Percentiles rank a stretch among this genome's conserved stretches.
phyloP scores from a whole-genome alignment of 192 early-diverging fungal species.

The Coemansia sp. region DNA sequence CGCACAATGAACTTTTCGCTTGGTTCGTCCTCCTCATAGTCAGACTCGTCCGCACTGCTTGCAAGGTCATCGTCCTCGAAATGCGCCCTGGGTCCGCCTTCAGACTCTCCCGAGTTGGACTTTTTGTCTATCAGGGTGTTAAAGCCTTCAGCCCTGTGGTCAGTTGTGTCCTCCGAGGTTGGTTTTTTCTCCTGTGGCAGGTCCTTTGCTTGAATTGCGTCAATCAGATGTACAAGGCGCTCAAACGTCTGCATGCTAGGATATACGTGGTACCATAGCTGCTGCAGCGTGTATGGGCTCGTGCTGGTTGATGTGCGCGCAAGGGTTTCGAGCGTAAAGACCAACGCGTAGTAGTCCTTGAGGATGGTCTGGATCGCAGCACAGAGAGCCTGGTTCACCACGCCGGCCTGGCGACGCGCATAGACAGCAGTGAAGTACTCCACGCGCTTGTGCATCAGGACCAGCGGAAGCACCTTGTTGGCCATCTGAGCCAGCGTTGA shows the following conservation, averaged over 20 bases:
- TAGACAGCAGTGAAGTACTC: constrained; percentile 76
- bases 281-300: constrained; percentile 80
- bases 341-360: constrained; percentile 80
- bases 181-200: constrained; percentile 25
- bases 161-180: not conserved
- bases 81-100: constrained; percentile 6
- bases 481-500: constrained; percentile 66
- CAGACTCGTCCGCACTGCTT: constrained; percentile 16
- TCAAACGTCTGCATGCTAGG: constrained; percentile 67
- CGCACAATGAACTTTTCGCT: constrained; percentile 59
- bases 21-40: constrained; percentile 20
- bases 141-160: constrained; percentile 21
- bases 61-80: not conserved
- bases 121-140: constrained; percentile 24
- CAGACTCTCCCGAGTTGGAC: constrained; percentile 20
- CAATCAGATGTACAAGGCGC: constrained; percentile 56
- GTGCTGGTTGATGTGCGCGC: constrained; percentile 58
- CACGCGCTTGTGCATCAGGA: constrained; percentile 71
- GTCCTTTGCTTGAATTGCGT: constrained; percentile 49
- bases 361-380: constrained; percentile 74
- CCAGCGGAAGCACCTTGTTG: constrained; percentile 75
- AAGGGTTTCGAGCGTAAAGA: constrained; percentile 90
- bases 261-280: constrained; percentile 87
- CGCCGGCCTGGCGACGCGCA: constrained; percentile 76
- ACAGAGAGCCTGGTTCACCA: constrained; percentile 86